Conservation (phyloP, 805 yeast species). For the Yamadazyma nakazawae region DNA sequence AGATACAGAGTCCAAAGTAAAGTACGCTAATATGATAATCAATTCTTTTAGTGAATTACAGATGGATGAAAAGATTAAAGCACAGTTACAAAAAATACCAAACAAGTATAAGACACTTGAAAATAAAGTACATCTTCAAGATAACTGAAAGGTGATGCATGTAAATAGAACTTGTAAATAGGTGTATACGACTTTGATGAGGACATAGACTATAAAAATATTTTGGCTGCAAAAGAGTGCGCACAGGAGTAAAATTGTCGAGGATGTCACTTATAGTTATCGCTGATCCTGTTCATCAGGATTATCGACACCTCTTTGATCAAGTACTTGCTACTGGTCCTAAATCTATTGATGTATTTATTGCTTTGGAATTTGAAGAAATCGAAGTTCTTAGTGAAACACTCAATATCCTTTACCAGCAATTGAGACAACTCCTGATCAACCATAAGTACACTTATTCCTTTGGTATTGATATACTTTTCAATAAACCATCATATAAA, state of each 20-base stretch:
- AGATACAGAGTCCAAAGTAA: neutral
- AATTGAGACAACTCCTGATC: conserved; percentile 20
- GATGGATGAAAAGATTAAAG: neutral
- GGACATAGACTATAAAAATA: neutral
- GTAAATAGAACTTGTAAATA: neutral
- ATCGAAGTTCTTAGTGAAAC: conserved; percentile 23
- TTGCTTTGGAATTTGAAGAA: conserved; percentile 18
- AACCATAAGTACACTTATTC: conserved; percentile 20
- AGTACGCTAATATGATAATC: neutral
- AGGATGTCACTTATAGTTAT: conserved; percentile 9
- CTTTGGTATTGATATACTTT: conserved; percentile 29
- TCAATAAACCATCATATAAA: conserved; percentile 16
- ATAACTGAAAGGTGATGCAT: neutral
- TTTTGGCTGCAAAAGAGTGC: neutral
- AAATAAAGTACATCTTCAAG: neutral
- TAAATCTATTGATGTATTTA: conserved; percentile 22
- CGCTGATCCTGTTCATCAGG: conserved; percentile 7
- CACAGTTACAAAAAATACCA: neutral
- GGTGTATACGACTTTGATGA: neutral
- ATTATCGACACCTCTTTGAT: conserved; percentile 9
- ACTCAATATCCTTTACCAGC: conserved; percentile 28
- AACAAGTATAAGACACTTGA: neutral
- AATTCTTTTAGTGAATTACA: neutral
- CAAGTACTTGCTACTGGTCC: conserved; percentile 1
- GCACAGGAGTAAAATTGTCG: neutral